Conservation (phyloP, 2,329 filamentous ascomycete species). For the Fusarium sp. region DNA sequence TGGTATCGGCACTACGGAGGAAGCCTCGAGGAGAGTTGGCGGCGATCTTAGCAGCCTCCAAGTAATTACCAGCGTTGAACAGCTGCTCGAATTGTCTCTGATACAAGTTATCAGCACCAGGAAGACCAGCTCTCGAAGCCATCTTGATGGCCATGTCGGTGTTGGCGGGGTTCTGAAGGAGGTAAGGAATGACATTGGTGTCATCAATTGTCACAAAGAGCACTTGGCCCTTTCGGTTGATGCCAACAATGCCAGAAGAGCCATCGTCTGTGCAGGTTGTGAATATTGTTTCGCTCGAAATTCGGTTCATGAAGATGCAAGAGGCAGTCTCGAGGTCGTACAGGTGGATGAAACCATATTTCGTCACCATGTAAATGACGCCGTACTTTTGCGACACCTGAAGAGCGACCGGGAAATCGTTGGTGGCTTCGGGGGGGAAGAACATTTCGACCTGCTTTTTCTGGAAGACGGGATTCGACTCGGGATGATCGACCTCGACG, state of each 20-base stretch:
- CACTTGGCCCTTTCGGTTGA: constrained; percentile 98
- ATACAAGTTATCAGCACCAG: constrained; percentile 94
- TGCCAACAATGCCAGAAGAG: constrained; percentile 89
- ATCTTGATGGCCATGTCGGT: constrained; percentile 94
- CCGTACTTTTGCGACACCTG: constrained; percentile 98
- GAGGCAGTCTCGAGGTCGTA: constrained; percentile 97
- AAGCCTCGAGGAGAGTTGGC: constrained; percentile 97
- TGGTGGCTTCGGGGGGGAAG: constrained; percentile 94
- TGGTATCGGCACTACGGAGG: constrained; percentile 92
- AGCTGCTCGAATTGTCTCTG: constrained; percentile 93
- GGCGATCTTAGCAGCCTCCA: constrained; percentile 93
- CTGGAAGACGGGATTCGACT: constrained; percentile 87
- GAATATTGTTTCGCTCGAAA: constrained; percentile 99
- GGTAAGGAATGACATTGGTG: constrained; percentile 89
- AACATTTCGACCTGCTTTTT: constrained; percentile 99
- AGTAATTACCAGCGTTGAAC: constrained; percentile 82
- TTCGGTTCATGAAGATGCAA: constrained; percentile 99
- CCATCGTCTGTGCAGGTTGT: constrained; percentile 88
- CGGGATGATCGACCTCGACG: constrained; percentile 94
- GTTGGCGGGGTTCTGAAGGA: constrained; percentile 96
- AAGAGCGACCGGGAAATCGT: constrained; percentile 98
- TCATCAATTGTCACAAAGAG: constrained; percentile 95
- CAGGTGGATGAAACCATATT: constrained; percentile 98
- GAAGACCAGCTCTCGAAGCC: constrained; percentile 91
- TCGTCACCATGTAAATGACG: constrained; percentile 96